Conservation (phyloP, 2,329 filamentous ascomycete genomes). For the Plectosphaerella plurivora region DNA sequence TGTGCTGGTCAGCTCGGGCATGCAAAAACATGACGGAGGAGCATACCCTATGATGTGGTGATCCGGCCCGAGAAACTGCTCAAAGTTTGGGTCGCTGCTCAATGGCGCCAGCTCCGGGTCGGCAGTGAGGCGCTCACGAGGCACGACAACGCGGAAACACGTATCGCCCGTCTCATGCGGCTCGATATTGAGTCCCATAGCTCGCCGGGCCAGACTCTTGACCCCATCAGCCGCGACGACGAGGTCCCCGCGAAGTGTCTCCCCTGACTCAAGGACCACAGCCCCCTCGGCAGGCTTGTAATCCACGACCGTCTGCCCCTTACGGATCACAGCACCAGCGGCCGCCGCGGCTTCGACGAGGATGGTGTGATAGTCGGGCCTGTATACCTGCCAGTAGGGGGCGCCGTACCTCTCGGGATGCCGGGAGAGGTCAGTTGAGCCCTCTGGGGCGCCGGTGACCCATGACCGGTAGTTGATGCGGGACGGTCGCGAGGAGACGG, state of each 20-base stretch:
- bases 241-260: slow-evolving; percentile 1
- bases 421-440: not conserved
- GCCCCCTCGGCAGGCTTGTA: slow-evolving; percentile 4
- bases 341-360: slow-evolving; percentile 4
- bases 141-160: slow-evolving; percentile 6
- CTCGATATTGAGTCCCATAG: slow-evolving; percentile 6
- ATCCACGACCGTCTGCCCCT: not conserved
- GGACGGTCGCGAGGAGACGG: slow-evolving; percentile 1
- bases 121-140: not conserved
- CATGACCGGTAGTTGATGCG: not conserved
- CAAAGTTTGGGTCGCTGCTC: slow-evolving; percentile 7
- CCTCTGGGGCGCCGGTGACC: not conserved
- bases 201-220: slow-evolving; percentile 1
- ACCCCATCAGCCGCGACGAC: slow-evolving; percentile 7
- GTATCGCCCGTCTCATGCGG: slow-evolving; percentile 1
- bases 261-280: slow-evolving; percentile 2
- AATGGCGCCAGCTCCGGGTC: slow-evolving; percentile 5
- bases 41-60: not conserved
- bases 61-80: slow-evolving; percentile 8
- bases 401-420: slow-evolving; percentile 5
- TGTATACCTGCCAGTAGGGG: slow-evolving; percentile 6
- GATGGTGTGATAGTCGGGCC: slow-evolving; percentile 7
- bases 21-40: not conserved
- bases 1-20: not conserved
- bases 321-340: not conserved